These are phyloP conservation scores for Ophiostoma triangulosporum DNA, from an alignment of 2,329 filamentous ascomycete genomes.

Conservation along the genomic window DNA sequence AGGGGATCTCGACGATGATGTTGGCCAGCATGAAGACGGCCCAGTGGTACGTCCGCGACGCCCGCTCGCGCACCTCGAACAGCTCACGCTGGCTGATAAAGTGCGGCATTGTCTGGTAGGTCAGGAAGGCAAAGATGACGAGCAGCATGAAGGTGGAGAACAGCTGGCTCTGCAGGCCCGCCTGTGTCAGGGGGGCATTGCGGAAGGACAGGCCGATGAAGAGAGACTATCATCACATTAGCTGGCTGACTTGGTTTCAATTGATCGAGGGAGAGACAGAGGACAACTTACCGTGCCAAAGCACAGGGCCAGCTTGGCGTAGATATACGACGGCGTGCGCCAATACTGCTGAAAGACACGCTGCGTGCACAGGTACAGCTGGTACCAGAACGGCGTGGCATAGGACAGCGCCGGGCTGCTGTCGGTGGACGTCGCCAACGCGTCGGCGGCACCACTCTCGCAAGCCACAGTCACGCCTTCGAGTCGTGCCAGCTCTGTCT, in stretches of 20 bases:
- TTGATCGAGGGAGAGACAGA: neutral
- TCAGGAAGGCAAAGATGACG: constrained; percentile 48
- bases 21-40: constrained; percentile 51
- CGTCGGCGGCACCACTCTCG: neutral
- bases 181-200: constrained; percentile 39
- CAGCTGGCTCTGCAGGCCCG: constrained; percentile 52
- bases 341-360: constrained; percentile 69
- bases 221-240: constrained; percentile 29
- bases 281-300: constrained; percentile 13
- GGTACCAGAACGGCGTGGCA: constrained; percentile 49
- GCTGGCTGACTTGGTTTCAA: too few relatives aligned
- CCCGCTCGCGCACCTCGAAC: constrained; percentile 53
- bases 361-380: constrained; percentile 44
- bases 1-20: constrained; percentile 54
- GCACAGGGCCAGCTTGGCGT: constrained; percentile 49
- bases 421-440: neutral
- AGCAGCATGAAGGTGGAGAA: constrained; percentile 43
- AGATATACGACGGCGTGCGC: constrained; percentile 64
- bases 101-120: constrained; percentile 51
- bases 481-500: constrained; percentile 34
- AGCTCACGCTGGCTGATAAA: constrained; percentile 52
- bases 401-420: constrained; percentile 34
- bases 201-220: constrained; percentile 55
- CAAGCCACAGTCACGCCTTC: constrained; percentile 11
- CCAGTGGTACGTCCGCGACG: constrained; percentile 53